Percentiles rank a stretch among this genome's conserved stretches.
Evolutionary conservation across 805 yeast genomes (phyloP).

Genomic region (Yamadazyma philogaea): DNA sequence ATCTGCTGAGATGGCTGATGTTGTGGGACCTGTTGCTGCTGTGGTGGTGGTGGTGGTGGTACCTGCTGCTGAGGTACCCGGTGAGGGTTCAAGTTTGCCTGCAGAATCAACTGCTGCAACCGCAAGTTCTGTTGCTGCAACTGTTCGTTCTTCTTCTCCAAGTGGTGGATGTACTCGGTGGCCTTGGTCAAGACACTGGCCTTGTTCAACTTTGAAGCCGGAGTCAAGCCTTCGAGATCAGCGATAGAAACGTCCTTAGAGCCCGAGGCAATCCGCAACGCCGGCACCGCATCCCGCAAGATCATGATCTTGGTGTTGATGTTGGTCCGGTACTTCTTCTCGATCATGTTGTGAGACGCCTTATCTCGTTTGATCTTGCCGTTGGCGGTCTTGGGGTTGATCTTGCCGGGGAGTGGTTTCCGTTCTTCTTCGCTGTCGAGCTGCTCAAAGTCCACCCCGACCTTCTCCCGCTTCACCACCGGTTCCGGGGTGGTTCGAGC

Average conservation of each 20-base stretch:
- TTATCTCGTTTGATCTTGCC: slow-evolving; percentile 5
- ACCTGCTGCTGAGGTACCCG: slow-evolving; percentile 5
- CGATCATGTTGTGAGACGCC: slow-evolving; percentile 74
- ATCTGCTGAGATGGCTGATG: not conserved
- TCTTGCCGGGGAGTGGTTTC: not conserved
- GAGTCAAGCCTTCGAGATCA: slow-evolving; percentile 69
- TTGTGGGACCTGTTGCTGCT: slow-evolving; percentile 10
- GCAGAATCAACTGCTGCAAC: slow-evolving; percentile 35
- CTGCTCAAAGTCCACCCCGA: not conserved
- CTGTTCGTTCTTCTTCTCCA: slow-evolving; percentile 57
- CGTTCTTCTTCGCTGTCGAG: not conserved
- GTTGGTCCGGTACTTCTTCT: slow-evolving; percentile 75
- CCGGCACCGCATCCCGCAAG: slow-evolving; percentile 73
- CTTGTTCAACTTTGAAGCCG: slow-evolving; percentile 73
- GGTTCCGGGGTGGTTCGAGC: slow-evolving; percentile 22
- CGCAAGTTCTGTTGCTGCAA: slow-evolving; percentile 46
- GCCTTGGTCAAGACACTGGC: slow-evolving; percentile 76
- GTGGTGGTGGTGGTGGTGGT: slow-evolving; percentile 11
- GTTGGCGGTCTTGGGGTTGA: slow-evolving; percentile 4
- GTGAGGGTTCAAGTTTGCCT: slow-evolving; percentile 23
- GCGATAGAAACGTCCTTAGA: slow-evolving; percentile 39
- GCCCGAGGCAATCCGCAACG: slow-evolving; percentile 58
- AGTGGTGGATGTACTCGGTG: slow-evolving; percentile 71
- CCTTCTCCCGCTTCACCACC: not conserved
- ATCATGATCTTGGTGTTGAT: slow-evolving; percentile 68